Conservation (phyloP, 2,329 filamentous ascomycete species). For the Aspergillus vadensis region DNA sequence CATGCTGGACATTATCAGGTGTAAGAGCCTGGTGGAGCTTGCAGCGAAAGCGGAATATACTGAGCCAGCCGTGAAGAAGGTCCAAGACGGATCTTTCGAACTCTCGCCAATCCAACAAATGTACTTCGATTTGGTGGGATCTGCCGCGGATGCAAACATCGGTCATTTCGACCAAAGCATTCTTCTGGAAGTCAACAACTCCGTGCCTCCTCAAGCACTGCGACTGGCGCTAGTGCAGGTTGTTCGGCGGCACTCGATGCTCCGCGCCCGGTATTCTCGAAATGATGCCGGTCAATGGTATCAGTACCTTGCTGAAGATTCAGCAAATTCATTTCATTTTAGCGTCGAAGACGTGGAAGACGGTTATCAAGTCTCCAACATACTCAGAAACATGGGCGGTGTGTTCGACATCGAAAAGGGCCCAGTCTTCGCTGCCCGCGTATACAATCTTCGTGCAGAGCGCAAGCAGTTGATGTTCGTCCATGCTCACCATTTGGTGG, state of each 20-base stretch:
- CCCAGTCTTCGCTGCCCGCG: slow-evolving; percentile 7
- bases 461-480: not conserved
- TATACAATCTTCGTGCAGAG: not conserved
- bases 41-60: not conserved
- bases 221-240: not conserved
- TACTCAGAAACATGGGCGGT: not conserved
- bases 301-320: not conserved
- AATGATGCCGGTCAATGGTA: not conserved
- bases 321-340: not conserved
- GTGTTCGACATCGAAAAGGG: slow-evolving; percentile 7
- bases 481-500: slow-evolving; percentile 10
- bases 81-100: not conserved
- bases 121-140: not conserved
- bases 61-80: not conserved
- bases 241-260: not conserved
- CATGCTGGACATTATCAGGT: not conserved
- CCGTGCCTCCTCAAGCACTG: not conserved
- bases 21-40: not conserved
- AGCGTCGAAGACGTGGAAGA: not conserved
- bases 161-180: not conserved
- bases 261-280: not conserved
- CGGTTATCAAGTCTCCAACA: not conserved
- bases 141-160: not conserved
- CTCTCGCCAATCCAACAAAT: not conserved
- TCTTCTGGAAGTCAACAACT: not conserved